Conservation (phyloP, 495 filamentous ascomycete species). For the Penicillium silybi region DNA sequence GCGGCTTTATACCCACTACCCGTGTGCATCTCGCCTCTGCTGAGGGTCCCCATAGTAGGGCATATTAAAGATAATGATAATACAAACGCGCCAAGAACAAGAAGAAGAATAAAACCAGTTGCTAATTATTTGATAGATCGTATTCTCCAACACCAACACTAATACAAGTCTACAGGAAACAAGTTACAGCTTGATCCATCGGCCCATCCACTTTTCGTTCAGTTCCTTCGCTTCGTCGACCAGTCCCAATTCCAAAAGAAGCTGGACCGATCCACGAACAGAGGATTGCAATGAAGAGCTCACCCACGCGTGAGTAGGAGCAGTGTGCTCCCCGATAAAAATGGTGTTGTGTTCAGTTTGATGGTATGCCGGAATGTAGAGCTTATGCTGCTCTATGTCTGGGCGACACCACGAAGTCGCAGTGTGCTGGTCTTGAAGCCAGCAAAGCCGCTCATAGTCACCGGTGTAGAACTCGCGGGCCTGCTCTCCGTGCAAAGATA, state of each 20-base stretch:
- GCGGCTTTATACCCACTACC: no score
- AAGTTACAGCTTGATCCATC: slow-evolving; percentile 44
- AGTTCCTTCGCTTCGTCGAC: slow-evolving; percentile 64
- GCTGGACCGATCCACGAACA: slow-evolving; percentile 56
- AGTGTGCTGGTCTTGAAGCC: slow-evolving; percentile 49
- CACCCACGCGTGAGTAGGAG: slow-evolving; percentile 67
- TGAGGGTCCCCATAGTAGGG: no score
- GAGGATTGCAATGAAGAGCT: slow-evolving; percentile 58
- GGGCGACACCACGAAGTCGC: slow-evolving; percentile 52
- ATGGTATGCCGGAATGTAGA: slow-evolving; percentile 65
- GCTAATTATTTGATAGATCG: no score
- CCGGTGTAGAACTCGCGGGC: slow-evolving; percentile 54
- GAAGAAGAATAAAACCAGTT: no score
- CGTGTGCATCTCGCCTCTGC: no score
- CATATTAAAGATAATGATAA: no score
- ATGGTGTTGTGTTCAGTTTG: slow-evolving; percentile 61
- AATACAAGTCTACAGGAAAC: no score
- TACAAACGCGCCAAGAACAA: no score
- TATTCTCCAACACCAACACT: no score
- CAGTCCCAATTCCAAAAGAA: slow-evolving; percentile 61
- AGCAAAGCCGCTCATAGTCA: slow-evolving; percentile 53
- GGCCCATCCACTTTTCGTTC: slow-evolving; percentile 61
- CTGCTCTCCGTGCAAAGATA: slow-evolving; percentile 54
- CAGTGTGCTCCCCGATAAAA: slow-evolving; percentile 66
- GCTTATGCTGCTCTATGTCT: slow-evolving; percentile 52